These are phyloP conservation scores for Leishmania mexicana DNA, from an alignment of 208 protist species.

Conservation along the genomic window DNA sequence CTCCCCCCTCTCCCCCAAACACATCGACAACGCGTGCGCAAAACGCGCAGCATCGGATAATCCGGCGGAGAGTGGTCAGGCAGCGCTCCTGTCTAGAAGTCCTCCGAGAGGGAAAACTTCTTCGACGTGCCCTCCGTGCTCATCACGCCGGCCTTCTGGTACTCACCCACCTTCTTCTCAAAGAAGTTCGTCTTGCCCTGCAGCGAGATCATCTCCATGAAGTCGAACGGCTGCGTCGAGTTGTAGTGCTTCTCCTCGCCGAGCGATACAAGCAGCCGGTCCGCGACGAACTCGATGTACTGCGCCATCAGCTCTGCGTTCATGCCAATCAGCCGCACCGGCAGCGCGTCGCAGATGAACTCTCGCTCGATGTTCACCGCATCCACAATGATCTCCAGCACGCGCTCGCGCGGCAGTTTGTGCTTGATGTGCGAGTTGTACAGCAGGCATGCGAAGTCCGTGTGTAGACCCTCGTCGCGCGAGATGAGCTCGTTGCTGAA, in stretches of 20 bases:
- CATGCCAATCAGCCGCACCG: conserved; percentile 99
- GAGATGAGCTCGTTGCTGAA: conserved; percentile 99
- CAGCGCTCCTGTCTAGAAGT: conserved; percentile 80
- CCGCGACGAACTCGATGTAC: conserved; percentile 99
- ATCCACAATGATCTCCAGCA: conserved; percentile 93
- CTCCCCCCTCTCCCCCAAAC: neutral
- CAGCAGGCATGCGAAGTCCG: conserved; percentile 99
- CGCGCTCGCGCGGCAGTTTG: conserved; percentile 83
- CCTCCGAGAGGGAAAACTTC: conserved; percentile 90
- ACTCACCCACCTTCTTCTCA: conserved; percentile 99
- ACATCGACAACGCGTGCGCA: neutral
- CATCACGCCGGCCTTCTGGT: conserved; percentile 98
- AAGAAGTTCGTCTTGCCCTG: conserved; percentile 99
- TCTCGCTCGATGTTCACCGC: conserved; percentile 97
- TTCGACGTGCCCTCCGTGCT: conserved; percentile 66
- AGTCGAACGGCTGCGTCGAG: conserved; percentile 98
- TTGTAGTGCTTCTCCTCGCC: conserved; percentile 97
- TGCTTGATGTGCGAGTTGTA: conserved; percentile 94
- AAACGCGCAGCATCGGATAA: neutral
- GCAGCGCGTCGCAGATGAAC: conserved; percentile 98
- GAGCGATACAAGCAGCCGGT: conserved; percentile 97
- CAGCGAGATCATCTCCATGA: conserved; percentile 99
- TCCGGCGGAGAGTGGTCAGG: conserved; percentile 78
- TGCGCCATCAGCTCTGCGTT: conserved; percentile 97
- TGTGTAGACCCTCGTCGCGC: conserved; percentile 99